Evolutionary conservation across 1,139 yeast genomes (phyloP), one percentile per base, ranked within the genome.

Genomic region (Yamadazyma atlantica): DNA sequence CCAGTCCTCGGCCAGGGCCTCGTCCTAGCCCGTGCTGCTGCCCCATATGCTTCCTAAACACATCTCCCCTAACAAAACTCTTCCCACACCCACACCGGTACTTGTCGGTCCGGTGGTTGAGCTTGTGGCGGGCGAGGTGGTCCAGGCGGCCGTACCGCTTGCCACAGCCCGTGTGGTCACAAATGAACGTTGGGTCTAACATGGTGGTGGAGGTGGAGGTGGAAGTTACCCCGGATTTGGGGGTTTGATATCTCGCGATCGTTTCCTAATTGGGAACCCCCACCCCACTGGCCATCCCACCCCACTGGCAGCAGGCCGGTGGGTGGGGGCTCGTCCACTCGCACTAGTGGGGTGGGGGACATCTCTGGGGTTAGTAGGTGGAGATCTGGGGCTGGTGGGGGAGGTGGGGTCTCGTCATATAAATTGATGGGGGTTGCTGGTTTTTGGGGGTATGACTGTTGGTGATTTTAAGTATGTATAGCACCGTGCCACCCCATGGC

Each of bases 81-180:
- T 67, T 65, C 10, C 70, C 73, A 49, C 75, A 69, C 7, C 60
- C 45, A 7, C 76, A 70, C 25, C 55, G 56, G 45, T 46, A 50
- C 5, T 49, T 53, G 18, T 49, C 46, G 29, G 45, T 48, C 4
- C 71, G 66, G 43, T 70, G 76, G 45, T 70, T 70, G 39, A 69
- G 57, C 43, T 65, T 59, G 43, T 70, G 76, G 24, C 76, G 48
- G 1, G 71, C 60, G 15, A 70, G 48, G 48, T 70, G 76, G 46
- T 70, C 76, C 1, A 69, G 58, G 18, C 76, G 50, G 22, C 68
- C 56, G 40, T 69, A 70, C n/a, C 65, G 62, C 41, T 69, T 70
- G 34, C 57, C 55, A 44, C 76, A 70, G 34, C 60, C 54, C 3
- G 51, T 48, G 14, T 29, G 27, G 18, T 49, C 40, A 18, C 47